Evolutionary conservation across 2,329 filamentous ascomycete species (phyloP).

Genomic region (Aspergillus sp.): DNA sequence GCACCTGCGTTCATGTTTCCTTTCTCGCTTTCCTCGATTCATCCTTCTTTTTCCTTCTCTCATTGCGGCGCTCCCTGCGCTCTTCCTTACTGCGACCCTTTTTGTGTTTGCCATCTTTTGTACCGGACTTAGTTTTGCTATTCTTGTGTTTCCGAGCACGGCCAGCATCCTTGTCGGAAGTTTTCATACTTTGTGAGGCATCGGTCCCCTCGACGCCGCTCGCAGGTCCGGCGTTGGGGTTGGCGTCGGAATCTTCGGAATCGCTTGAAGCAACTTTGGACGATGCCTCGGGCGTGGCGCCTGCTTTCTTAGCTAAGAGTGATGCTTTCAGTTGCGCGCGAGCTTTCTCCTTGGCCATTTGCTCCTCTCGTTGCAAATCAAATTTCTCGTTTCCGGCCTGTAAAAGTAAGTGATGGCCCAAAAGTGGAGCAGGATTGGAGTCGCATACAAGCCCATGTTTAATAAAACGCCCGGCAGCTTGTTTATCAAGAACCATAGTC

Average conservation of each 20-base stretch:
- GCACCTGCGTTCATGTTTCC: conserved; percentile 18
- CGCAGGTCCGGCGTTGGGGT: conserved; percentile 15
- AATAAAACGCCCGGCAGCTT: conserved; percentile 77
- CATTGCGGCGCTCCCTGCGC: conserved; percentile 37
- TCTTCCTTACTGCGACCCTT: conserved; percentile 29
- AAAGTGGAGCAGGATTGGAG: neutral
- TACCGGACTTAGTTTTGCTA: conserved; percentile 27
- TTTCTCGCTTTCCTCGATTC: conserved; percentile 28
- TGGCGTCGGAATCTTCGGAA: conserved; percentile 18
- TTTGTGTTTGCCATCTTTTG: conserved; percentile 21
- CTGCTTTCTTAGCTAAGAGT: conserved; percentile 40
- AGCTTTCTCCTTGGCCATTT: conserved; percentile 51
- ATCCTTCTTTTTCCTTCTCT: conserved; percentile 22
- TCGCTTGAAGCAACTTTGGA: conserved; percentile 18
- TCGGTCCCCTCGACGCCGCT: conserved; percentile 14
- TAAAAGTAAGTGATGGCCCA: conserved; percentile 17
- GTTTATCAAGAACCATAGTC: conserved; percentile 66
- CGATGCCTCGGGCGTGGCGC: conserved; percentile 24
- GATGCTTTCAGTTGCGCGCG: conserved; percentile 50
- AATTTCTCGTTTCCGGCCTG: conserved; percentile 52
- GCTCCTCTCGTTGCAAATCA: conserved; percentile 51
- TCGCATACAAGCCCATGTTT: conserved; percentile 71
- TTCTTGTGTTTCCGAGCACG: conserved; percentile 16
- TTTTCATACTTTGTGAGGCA: neutral
- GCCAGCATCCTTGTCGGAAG: conserved; percentile 4